phyloP scores from a whole-genome alignment of 768 basidiomycete species.

The Lactifluus piperatus region DNA sequence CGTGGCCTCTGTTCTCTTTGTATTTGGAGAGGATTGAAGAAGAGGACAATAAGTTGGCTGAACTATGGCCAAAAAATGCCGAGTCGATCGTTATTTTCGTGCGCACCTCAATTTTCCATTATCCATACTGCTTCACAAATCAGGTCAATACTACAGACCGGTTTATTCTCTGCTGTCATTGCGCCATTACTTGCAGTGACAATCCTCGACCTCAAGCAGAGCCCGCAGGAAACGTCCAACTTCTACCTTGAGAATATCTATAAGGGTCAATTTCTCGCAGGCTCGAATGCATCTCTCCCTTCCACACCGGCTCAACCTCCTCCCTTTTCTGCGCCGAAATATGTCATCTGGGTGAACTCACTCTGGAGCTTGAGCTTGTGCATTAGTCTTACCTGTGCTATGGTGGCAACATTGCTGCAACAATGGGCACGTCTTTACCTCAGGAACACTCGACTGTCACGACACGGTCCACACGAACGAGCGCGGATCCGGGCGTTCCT shows the following conservation, averaged over 20 bases:
- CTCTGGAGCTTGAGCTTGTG: no score
- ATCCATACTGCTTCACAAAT: background rate
- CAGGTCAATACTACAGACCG: background rate
- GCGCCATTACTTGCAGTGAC: background rate
- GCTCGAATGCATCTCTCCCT: background rate
- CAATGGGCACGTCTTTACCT: no score
- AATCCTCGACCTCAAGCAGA: background rate
- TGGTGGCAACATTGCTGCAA: no score
- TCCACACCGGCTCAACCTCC: background rate
- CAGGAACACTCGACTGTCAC: no score
- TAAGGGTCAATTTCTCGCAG: background rate
- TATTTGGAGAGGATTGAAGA: no score
- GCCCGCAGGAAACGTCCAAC: background rate
- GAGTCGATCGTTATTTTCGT: background rate
- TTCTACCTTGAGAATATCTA: background rate
- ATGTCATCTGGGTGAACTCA: no score
- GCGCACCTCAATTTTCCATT: background rate
- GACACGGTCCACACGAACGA: no score
- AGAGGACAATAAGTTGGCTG: no score
- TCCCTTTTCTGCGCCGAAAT: background rate
- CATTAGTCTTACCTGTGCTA: no score
- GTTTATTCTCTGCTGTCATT: background rate
- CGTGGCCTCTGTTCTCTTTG: no score
- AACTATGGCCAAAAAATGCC: no score
- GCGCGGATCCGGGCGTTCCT: no score